Base-by-base conservation (phyloP, 2,329 filamentous ascomycete genomes). In the Trichoderma atroviride region DNA sequence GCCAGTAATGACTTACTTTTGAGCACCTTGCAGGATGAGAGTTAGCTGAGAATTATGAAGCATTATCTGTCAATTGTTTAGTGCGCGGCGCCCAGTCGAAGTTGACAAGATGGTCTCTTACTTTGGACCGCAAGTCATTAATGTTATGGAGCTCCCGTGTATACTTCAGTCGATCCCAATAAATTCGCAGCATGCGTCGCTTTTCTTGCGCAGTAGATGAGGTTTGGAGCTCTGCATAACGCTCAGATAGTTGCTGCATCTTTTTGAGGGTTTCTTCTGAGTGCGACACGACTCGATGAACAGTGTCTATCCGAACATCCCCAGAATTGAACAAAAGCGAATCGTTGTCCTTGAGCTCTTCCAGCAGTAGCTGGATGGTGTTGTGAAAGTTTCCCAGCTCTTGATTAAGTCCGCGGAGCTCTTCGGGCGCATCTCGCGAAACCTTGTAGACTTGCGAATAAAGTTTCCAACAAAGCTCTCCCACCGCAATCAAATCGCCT, bases 371-470 rank as follows among this genome's bases (percentile, higher is more conserved):
- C 57, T 29, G 33, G 57, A 59, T 59, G 5, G 57, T 43, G 22
- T 59, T 59, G 13, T 59, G 22, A 6, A 59, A 29, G 14, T 59
- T 59, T 59, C 35, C 57, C 7, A 64, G 61, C n/a, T 64, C 61
- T 13, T 64, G 31, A 13, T 35, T 64, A 6, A 64, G 47, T 1
- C 61, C 61, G 3, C 47, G 47, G 2, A 64, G 61, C 19, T 64
- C 61, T 55, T 64, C 61, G 11, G 61, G 61, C 0, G 61, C 61
- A 40, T 64, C 47, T 7, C 61, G 43, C 19, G 61, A 35, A n/a
- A 64, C 61, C 4, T 64, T 64, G 14, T 64, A 64, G n/a, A 64
- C 61, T 33, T 64, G 31, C 3, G 61, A 56, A 24, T 64, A 55
- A 22, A 64, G 50, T 10, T 64, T 40, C 61, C 61, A 64, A 22